Evolutionary conservation across 306 rosid species (phyloP).

Genomic region (Fragaria vesca): DNA sequence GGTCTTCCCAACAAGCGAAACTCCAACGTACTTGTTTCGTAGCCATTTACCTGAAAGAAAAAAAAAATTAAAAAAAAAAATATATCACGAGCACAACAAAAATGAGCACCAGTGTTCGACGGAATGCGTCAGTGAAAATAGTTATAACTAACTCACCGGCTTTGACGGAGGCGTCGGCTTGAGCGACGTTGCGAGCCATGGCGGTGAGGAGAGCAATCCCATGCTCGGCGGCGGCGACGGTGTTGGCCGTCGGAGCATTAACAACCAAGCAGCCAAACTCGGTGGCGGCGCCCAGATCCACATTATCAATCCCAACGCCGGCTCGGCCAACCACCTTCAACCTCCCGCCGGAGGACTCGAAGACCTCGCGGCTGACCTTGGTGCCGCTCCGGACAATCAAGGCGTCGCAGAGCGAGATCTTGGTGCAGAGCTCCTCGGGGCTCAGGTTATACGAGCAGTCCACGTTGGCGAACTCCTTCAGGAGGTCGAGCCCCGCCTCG

Average conservation of each 20-base stretch:
- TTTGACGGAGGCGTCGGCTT: slow-evolving; percentile 90
- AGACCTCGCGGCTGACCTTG: slow-evolving; percentile 86
- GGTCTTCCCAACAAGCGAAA: slow-evolving; percentile 93
- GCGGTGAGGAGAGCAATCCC: slow-evolving; percentile 90
- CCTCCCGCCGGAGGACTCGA: slow-evolving; percentile 87
- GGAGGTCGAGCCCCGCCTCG: slow-evolving; percentile 62
- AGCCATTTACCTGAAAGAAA: slow-evolving; percentile 70
- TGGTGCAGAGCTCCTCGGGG: slow-evolving; percentile 88
- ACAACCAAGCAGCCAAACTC: slow-evolving; percentile 95
- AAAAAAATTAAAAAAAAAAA: no score
- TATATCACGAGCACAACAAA: not conserved
- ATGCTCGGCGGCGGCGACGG: slow-evolving; percentile 95
- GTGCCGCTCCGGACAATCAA: slow-evolving; percentile 93
- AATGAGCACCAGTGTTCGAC: slow-evolving; percentile 1
- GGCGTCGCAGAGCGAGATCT: slow-evolving; percentile 99
- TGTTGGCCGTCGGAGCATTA: slow-evolving; percentile 96
- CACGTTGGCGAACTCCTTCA: slow-evolving; percentile 82
- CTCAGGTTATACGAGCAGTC: slow-evolving; percentile 83
- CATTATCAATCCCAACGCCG: slow-evolving; percentile 97
- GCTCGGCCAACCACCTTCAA: slow-evolving; percentile 96
- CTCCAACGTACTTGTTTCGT: slow-evolving; percentile 92
- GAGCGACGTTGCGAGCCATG: slow-evolving; percentile 98
- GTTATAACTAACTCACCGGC: slow-evolving; percentile 50
- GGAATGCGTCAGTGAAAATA: not conserved
- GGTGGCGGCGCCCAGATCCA: slow-evolving; percentile 99